Conservation (phyloP, 2,329 filamentous ascomycete genomes). For the Botrytis elliptica region DNA sequence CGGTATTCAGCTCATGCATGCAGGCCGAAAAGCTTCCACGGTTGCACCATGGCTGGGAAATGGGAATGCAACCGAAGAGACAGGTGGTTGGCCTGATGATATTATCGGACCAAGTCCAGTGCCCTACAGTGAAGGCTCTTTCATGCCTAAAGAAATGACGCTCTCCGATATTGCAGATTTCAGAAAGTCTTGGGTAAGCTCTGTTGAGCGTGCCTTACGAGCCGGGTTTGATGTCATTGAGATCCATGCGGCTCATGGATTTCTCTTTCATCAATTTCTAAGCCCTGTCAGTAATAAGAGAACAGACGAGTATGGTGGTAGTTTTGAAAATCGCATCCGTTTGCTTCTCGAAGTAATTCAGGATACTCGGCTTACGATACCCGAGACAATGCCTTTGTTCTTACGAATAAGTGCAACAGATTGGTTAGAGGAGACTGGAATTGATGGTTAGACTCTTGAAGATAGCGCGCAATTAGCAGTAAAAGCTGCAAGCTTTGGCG, state of each 20-base stretch:
- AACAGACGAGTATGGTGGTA: constrained; percentile 67
- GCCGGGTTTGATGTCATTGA: constrained; percentile 74
- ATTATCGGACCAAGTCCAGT: constrained; percentile 53
- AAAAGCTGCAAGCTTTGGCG: constrained; percentile 61
- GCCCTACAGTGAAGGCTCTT: constrained; percentile 60
- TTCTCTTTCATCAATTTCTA: constrained; percentile 69
- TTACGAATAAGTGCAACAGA: constrained; percentile 71
- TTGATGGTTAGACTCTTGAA: constrained; percentile 65
- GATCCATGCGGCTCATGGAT: constrained; percentile 78
- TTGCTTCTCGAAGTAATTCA: constrained; percentile 67
- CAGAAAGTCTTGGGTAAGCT: constrained; percentile 60
- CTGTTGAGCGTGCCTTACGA: constrained; percentile 58
- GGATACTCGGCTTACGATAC: constrained; percentile 59
- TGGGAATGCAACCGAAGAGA: constrained; percentile 50
- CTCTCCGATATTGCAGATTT: constrained; percentile 64
- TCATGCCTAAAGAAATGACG: constrained; percentile 65
- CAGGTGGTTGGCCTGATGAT: constrained; percentile 57
- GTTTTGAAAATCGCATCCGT: constrained; percentile 68
- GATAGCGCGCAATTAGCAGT: constrained; percentile 63
- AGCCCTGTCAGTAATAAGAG: constrained; percentile 68
- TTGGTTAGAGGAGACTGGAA: constrained; percentile 60
- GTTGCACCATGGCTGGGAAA: constrained; percentile 64
- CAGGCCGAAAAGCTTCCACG: constrained; percentile 66
- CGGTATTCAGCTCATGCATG: constrained; percentile 79
- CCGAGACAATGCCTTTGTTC: constrained; percentile 68